Conservation (phyloP, 1,284 basidiomycete species). For the Puccinia polysora region DNA sequence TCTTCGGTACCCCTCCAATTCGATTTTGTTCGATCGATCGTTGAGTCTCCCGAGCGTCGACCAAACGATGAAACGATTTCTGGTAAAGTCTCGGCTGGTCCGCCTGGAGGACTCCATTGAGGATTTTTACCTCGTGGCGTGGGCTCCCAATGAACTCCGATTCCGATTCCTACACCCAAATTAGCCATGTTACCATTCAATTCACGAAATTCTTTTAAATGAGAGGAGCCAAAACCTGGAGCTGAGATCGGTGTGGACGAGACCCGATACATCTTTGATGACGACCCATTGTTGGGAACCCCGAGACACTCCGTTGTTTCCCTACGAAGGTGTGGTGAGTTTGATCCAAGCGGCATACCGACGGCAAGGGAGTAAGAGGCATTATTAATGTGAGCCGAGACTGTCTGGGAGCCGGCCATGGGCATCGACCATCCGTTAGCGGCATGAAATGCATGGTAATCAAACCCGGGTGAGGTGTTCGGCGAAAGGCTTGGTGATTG, state of each 20-base stretch:
- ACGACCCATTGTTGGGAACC: conserved; percentile 3
- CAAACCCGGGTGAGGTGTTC: conserved; percentile 7
- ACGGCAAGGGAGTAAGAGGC: conserved; percentile 9
- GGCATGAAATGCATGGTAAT: neutral
- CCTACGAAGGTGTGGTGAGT: conserved; percentile 23
- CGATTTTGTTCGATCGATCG: conserved; percentile 28
- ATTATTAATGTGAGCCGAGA: conserved; percentile 3
- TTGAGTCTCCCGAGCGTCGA: neutral
- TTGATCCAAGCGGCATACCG: conserved; percentile 11
- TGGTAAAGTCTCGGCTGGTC: neutral
- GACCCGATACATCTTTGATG: conserved; percentile 28
- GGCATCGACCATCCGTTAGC: conserved; percentile 8
- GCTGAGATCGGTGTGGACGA: conserved; percentile 25
- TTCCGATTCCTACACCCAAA: conserved; percentile 27
- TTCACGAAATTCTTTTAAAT: conserved; percentile 24
- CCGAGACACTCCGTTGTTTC: conserved; percentile 31
- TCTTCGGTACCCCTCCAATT: conserved; percentile 33
- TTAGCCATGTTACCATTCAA: conserved; percentile 20
- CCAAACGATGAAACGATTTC: neutral
- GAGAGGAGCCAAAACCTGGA: conserved; percentile 13
- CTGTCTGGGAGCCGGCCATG: neutral
- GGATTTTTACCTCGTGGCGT: conserved; percentile 15
- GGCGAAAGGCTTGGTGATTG: neutral
- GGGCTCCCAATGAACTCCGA: conserved; percentile 36
- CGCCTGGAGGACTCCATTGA: conserved; percentile 27